Percentiles rank a stretch among this genome's conserved stretches.
phyloP scores from a whole-genome alignment of 768 basidiomycete genomes.

The Rhodocollybia butyracea region DNA sequence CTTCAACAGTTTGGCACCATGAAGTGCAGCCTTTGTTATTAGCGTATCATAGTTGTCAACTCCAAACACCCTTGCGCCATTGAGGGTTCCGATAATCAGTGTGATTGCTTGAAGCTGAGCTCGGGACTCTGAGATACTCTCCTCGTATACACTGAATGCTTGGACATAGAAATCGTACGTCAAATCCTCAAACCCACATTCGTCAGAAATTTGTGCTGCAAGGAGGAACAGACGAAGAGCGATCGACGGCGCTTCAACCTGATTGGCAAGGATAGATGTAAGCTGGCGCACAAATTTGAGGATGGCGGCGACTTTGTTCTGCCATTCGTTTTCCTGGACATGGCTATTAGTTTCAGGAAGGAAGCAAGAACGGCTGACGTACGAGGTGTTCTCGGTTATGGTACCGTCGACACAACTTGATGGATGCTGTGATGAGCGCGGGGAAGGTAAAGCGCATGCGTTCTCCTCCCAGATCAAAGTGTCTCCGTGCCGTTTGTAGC shows the following conservation, averaged over 20 bases:
- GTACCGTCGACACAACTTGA: conserved; percentile 90
- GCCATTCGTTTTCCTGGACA: conserved; percentile 79
- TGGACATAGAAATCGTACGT: conserved; percentile 98
- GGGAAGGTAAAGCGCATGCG: conserved; percentile 97
- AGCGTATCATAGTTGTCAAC: conserved; percentile 96
- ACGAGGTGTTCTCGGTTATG: conserved; percentile 66
- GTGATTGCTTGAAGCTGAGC: conserved; percentile 98
- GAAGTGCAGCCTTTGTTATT: conserved; percentile 97
- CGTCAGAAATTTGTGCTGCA: conserved; percentile 92
- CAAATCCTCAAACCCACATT: conserved; percentile 93
- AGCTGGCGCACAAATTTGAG: conserved; percentile 95
- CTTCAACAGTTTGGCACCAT: conserved; percentile 94
- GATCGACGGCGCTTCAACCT: conserved; percentile 89
- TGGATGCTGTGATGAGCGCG: conserved; percentile 88
- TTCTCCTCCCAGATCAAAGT: conserved; percentile 90
- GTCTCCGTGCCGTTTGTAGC: conserved; percentile 84
- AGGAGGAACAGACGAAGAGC: conserved; percentile 94
- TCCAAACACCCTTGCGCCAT: conserved; percentile 87
- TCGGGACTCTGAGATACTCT: conserved; percentile 92
- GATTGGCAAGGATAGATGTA: conserved; percentile 88
- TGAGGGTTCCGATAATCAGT: conserved; percentile 87
- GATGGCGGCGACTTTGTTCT: conserved; percentile 78
- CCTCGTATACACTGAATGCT: conserved; percentile 97
- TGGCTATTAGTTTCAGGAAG: not conserved
- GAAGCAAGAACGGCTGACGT: conserved; percentile 32